Base-by-base conservation (phyloP, 495 filamentous ascomycete genomes). In the Aspergillus baeticus region DNA sequence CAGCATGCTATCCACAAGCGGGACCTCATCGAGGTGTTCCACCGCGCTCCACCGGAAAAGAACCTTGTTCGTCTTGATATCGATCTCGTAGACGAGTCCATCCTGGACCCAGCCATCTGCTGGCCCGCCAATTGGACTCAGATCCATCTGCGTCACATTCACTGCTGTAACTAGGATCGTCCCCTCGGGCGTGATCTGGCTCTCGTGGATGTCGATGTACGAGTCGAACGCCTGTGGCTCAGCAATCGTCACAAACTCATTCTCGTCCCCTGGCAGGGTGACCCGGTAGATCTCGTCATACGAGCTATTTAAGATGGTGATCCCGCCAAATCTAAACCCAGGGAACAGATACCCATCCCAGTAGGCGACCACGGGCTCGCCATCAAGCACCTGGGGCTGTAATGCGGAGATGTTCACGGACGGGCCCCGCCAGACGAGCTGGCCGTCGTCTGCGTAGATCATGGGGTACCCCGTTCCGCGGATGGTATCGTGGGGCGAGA, bases 81-180 rank as follows among this genome's bases (percentile, higher is more conserved):
- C 67, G 36, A 72, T 70, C 70, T 81, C 79, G 52, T 79, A 77
- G 29, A 81, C 57, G 10, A 79, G 69, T 23, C 73, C 67, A 61
- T 82, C 76, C 17, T 75, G 70, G 20, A 82, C 72, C 76, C 77
- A 81, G 38, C 80, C 79, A 52, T 77, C 63, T 6, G 57, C 55
- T 1, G 69, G 69, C 1, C 70, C 77, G 11, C 76, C 77, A 46
- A 77, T 65, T 5, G 71, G 60, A 2, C 64, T 72, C 42, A 81
- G 51, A 58, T 82, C 74, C 35, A 71, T 64, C 17, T 64, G 68
- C 10, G 76, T 77, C 8, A 72, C 70, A 51, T 82, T 76, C 39
- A 81, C 80, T 10, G 78, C 72, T 10, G 75, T 76, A n/a, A 81
- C 77, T 3, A 83, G 64, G 11, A 80, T 72, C 0, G 79, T 84